A percentile compares a stretch with the other conserved stretches of the same genome.
Evolutionary conservation across 2,329 filamentous ascomycete genomes (phyloP).

Genomic region (Pyrenochaeta sp.): DNA sequence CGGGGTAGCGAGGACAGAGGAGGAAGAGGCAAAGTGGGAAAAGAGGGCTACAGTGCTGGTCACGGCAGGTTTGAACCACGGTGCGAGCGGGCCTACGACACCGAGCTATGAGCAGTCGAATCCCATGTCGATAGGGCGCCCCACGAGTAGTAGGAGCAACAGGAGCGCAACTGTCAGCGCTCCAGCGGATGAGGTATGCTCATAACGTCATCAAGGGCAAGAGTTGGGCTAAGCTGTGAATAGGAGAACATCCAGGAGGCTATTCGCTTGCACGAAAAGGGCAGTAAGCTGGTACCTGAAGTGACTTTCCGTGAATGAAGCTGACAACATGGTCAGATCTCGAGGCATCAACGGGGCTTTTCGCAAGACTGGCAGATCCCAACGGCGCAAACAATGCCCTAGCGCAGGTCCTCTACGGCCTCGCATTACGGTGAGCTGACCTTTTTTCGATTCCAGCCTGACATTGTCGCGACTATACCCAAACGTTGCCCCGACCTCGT

Average conservation of each 20-base stretch:
- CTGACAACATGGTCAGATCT: conserved; percentile 61
- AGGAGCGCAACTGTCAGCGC: conserved; percentile 50
- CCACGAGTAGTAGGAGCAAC: conserved; percentile 23
- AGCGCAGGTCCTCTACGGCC: conserved; percentile 93
- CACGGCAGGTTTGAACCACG: conserved; percentile 59
- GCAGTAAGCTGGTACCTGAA: conserved; percentile 55
- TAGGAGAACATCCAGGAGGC: conserved; percentile 84
- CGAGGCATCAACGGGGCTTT: conserved; percentile 81
- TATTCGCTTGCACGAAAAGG: conserved; percentile 90
- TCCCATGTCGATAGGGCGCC: conserved; percentile 21
- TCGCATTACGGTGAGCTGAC: conserved; percentile 76
- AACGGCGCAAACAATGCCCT: conserved; percentile 88
- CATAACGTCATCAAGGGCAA: conserved; percentile 8
- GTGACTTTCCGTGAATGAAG: conserved; percentile 3
- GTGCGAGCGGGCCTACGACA: conserved; percentile 37
- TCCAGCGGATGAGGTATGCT: conserved; percentile 50
- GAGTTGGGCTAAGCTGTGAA: conserved; percentile 21
- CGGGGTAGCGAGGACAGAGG: conserved; percentile 52
- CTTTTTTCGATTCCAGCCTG: conserved; percentile 1
- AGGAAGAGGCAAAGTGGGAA: conserved; percentile 78
- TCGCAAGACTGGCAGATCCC: conserved; percentile 83
- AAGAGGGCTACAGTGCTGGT: conserved; percentile 90
- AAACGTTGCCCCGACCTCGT: conserved; percentile 36
- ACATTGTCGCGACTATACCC: conserved; percentile 17
- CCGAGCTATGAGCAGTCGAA: conserved; percentile 32